Conservation (phyloP, 148 eudicot species). For the Rhododendron kiyosumense region DNA sequence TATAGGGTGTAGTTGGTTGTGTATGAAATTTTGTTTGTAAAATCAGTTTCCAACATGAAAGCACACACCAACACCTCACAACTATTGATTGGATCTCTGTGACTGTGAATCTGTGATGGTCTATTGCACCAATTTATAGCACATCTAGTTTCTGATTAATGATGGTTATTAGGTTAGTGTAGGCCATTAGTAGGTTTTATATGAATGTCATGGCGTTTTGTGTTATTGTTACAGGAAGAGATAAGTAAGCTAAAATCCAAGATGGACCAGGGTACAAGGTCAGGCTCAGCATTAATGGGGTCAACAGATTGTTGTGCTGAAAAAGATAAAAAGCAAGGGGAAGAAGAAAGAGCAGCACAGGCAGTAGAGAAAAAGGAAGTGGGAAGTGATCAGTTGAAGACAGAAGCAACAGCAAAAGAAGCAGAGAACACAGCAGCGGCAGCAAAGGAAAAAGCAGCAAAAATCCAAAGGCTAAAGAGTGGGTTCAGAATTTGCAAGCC, state of each 20-base stretch:
- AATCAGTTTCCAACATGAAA: neutral
- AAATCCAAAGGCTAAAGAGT: conserved; percentile 65
- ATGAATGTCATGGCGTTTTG: neutral
- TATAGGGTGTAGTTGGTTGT: neutral
- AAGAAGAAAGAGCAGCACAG: conserved; percentile 19
- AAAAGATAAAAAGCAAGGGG: conserved; percentile 17
- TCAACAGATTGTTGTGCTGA: conserved; percentile 15
- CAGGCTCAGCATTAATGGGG: conserved; percentile 23
- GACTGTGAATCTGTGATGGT: neutral
- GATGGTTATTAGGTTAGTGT: neutral
- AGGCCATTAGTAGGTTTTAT: neutral
- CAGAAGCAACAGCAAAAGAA: conserved; percentile 3
- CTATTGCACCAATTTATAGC: neutral
- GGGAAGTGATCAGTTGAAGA: neutral
- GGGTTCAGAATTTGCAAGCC: conserved; percentile 93
- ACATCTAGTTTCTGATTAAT: neutral
- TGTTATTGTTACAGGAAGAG: conserved; percentile 34
- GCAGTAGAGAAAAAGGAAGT: conserved; percentile 23
- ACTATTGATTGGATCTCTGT: neutral
- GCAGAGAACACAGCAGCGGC: conserved; percentile 14
- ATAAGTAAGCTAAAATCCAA: conserved; percentile 21
- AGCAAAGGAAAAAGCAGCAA: conserved; percentile 46
- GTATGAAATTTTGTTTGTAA: neutral
- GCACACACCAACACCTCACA: neutral
- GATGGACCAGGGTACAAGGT: conserved; percentile 17